Evolutionary conservation across 202 grass and related monocot species (phyloP).

Genomic region (Hordeum pubiflorum): DNA sequence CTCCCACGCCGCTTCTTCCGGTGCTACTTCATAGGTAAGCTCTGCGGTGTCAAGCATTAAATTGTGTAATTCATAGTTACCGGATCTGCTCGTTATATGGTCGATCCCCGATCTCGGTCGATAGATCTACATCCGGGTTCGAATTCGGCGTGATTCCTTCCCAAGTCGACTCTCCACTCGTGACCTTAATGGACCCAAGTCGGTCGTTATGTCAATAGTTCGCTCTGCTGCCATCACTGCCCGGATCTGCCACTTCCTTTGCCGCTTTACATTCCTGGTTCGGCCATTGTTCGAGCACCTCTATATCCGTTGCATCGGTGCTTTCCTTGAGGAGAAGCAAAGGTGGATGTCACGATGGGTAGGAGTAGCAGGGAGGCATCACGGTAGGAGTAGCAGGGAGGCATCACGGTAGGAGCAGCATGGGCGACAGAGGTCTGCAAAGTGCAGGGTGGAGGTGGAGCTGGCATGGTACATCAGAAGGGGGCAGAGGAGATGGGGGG

Average conservation of each 20-base stretch:
- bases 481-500: no score
- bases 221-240: neutral
- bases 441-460: neutral
- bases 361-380: neutral
- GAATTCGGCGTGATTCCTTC: neutral
- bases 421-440: neutral
- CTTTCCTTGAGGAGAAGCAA: neutral
- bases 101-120: neutral
- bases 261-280: neutral
- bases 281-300: neutral
- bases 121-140: neutral
- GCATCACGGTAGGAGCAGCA: neutral
- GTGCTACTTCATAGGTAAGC: neutral
- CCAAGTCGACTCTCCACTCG: neutral
- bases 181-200: neutral
- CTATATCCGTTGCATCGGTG: neutral
- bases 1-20: neutral
- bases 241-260: neutral
- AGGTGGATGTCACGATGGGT: neutral
- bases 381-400: neutral
- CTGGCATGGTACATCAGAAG: no score
- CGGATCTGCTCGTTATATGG: neutral
- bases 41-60: neutral
- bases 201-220: neutral
- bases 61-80: neutral